Evolutionary conservation across 305 asterid species (phyloP).

Genomic region (Fraxinus baroniana): DNA sequence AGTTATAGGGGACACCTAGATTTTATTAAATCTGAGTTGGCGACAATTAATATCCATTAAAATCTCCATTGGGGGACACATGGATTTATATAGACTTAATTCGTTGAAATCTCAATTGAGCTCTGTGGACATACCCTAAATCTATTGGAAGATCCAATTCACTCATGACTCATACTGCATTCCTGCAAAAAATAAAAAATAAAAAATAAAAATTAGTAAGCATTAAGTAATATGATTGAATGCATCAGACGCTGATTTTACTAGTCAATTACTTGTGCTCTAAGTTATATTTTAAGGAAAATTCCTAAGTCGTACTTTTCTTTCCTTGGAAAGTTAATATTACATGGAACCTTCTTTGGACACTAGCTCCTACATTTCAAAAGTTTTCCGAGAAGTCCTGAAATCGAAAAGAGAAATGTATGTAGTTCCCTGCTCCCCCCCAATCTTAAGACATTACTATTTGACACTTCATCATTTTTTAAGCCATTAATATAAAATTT

Average conservation of each 20-base stretch:
- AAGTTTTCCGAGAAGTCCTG: not conserved
- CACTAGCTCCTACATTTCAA: conserved; percentile 4
- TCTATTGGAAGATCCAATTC: not conserved
- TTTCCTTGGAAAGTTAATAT: not conserved
- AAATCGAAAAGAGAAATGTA: not conserved
- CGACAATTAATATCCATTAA: not conserved
- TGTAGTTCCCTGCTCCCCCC: not conserved
- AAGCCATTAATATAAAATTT: not conserved
- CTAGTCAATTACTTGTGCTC: conserved; percentile 2
- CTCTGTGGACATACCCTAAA: not conserved
- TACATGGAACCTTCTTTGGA: conserved; percentile 4
- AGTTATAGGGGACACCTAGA: not conserved
- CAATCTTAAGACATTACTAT: not conserved
- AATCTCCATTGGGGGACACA: not conserved
- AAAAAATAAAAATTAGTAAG: too few species aligned
- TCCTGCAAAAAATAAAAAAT: not conserved
- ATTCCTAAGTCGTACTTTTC: not conserved
- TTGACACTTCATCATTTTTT: not conserved
- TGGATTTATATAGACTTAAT: not conserved
- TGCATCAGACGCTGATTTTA: not conserved
- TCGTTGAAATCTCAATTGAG: not conserved
- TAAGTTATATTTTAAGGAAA: not conserved
- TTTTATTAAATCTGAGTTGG: not conserved
- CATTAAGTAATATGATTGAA: not conserved
- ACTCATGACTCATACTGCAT: not conserved